Conservation (phyloP, 257 asterid genomes). For the Nicotiana tomentosiformis region DNA sequence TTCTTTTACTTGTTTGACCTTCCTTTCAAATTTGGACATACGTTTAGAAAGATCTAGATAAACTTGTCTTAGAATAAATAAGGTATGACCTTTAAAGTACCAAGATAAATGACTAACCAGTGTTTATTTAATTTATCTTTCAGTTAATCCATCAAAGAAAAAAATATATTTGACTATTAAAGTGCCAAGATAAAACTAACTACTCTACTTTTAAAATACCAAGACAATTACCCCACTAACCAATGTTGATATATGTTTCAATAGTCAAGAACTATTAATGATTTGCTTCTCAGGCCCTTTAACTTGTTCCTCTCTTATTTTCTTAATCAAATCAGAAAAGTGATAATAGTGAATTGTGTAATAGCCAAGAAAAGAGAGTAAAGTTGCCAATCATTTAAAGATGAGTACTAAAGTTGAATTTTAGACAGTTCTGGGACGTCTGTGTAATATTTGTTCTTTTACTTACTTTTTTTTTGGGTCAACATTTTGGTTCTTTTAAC, state of each 20-base stretch:
- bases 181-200: neutral
- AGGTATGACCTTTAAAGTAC: neutral
- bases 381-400: neutral
- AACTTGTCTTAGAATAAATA: neutral
- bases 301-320: no score
- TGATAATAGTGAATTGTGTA: neutral
- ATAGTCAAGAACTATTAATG: neutral
- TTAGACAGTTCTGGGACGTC: neutral
- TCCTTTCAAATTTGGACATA: neutral
- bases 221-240: neutral
- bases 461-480: neutral
- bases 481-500: no score
- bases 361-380: neutral
- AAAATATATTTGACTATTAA: neutral
- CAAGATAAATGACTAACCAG: neutral
- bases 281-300: no score
- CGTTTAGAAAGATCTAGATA: neutral
- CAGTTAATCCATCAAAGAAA: neutral
- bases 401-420: neutral
- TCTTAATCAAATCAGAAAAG: no score
- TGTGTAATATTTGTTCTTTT: neutral
- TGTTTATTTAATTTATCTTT: neutral
- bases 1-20: neutral
- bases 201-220: neutral
- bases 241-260: neutral